These are phyloP conservation scores for Thymus quinquecostatus DNA, from an alignment of 257 asterid species.

Conservation along the genomic window DNA sequence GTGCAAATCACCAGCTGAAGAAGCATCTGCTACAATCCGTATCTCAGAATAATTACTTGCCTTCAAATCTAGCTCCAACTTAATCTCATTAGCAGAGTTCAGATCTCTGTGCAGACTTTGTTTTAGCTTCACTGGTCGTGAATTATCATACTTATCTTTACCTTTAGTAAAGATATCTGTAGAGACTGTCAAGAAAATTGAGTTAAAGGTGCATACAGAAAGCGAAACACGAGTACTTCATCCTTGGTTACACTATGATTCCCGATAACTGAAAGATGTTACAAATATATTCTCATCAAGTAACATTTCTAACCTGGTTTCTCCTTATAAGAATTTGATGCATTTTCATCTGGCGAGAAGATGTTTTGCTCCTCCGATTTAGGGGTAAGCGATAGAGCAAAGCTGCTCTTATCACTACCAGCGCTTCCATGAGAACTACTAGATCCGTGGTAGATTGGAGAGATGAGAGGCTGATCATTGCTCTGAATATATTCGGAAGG, in stretches of 20 bases:
- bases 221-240: not conserved
- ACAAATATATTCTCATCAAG: not conserved
- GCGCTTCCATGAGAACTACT: conserved; percentile 46
- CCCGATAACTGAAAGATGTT: too few relatives aligned
- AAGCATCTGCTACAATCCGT: conserved; percentile 47
- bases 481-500: conserved; percentile 31
- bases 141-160: conserved; percentile 27
- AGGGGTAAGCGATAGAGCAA: conserved; percentile 15
- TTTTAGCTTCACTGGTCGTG: conserved; percentile 31
- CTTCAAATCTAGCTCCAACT: conserved; percentile 43
- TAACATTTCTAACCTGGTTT: conserved; percentile 51
- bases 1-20: conserved; percentile 46
- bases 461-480: conserved; percentile 32
- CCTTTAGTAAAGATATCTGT: conserved; percentile 37
- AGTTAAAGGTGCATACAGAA: not conserved
- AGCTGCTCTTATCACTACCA: conserved; percentile 38
- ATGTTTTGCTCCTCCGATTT: conserved; percentile 41
- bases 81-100: conserved; percentile 42
- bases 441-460: conserved; percentile 40
- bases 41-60: conserved; percentile 47
- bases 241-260: not conserved
- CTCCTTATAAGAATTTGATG: conserved; percentile 33
- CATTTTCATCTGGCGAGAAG: conserved; percentile 40
- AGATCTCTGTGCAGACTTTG: conserved; percentile 29
- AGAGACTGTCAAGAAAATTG: conserved; percentile 8